phyloP scores from a whole-genome alignment of 306 rosid genomes.

The peach (Prunus persica) region DNA sequence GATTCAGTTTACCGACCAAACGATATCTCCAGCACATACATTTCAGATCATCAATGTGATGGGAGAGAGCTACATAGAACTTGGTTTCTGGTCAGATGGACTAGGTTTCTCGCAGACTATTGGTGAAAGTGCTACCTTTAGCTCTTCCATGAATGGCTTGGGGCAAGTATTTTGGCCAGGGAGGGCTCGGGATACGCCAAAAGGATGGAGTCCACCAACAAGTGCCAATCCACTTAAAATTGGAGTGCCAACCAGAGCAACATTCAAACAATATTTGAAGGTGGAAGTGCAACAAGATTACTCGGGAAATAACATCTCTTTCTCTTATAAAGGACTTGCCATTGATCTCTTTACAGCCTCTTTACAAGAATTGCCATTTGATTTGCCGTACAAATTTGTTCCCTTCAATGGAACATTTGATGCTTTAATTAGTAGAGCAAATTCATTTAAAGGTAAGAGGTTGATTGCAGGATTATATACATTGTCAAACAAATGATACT shows the following conservation, averaged over 20 bases:
- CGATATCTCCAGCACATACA: constrained; percentile 13
- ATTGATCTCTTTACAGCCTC: constrained; percentile 8
- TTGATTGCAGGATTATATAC: neutral
- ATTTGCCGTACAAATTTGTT: constrained; percentile 5
- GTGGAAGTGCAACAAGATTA: constrained; percentile 6
- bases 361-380: constrained; percentile 4
- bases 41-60: constrained; percentile 31
- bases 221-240: neutral
- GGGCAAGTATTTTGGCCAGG: constrained; percentile 26
- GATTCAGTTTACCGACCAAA: constrained; percentile 15
- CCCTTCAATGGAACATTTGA: constrained; percentile 8
- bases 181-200: neutral
- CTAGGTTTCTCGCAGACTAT: constrained; percentile 14
- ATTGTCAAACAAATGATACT: neutral
- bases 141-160: neutral
- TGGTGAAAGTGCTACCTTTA: neutral
- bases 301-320: neutral
- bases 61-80: constrained; percentile 5
- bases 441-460: constrained; percentile 1
- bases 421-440: constrained; percentile 8
- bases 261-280: constrained; percentile 9
- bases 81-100: constrained; percentile 19
- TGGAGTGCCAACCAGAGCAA: neutral
- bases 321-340: constrained; percentile 7
- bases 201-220: constrained; percentile 15